phyloP scores from a whole-genome alignment of 2,329 filamentous ascomycete genomes.

The Zasmidium citrigriseum region DNA sequence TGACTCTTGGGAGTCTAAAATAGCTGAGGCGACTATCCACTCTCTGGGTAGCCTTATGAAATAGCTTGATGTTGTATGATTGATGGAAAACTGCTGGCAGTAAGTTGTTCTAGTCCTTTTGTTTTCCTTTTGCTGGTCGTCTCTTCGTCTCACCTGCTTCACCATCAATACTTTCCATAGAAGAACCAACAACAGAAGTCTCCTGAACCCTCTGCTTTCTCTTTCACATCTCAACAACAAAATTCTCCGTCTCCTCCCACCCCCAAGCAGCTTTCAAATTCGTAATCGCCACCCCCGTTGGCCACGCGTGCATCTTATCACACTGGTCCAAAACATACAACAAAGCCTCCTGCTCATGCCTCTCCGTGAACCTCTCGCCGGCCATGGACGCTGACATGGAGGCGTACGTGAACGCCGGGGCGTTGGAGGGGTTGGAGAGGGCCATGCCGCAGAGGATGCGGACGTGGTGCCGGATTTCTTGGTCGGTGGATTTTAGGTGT shows the following conservation, averaged over 20 bases:
- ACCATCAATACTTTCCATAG: neutral
- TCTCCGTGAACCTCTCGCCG: slow-evolving; percentile 53
- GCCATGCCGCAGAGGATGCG: slow-evolving; percentile 61
- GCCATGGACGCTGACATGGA: slow-evolving; percentile 36
- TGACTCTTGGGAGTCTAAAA: no score
- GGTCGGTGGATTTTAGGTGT: slow-evolving; percentile 44
- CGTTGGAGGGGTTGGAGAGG: slow-evolving; percentile 56
- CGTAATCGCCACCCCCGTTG: slow-evolving; percentile 50
- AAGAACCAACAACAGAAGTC: neutral
- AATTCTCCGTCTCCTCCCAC: slow-evolving; percentile 36
- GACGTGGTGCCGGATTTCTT: slow-evolving; percentile 51
- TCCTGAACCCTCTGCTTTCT: neutral
- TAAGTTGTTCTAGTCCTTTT: no score
- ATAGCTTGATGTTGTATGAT: no score
- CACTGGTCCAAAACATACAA: slow-evolving; percentile 51
- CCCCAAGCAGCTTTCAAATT: slow-evolving; percentile 55
- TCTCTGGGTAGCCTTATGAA: neutral
- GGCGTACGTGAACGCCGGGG: slow-evolving; percentile 52
- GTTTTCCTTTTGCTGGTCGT: no score
- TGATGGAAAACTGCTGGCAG: no score
- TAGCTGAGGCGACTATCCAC: neutral
- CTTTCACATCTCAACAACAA: neutral
- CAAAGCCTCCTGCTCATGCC: slow-evolving; percentile 51
- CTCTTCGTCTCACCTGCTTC: no score
- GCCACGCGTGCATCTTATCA: slow-evolving; percentile 55